These are phyloP conservation scores for Dinochytrium kinnereticum DNA, from an alignment of 371 early-diverging fungal species.

Conservation along the genomic window DNA sequence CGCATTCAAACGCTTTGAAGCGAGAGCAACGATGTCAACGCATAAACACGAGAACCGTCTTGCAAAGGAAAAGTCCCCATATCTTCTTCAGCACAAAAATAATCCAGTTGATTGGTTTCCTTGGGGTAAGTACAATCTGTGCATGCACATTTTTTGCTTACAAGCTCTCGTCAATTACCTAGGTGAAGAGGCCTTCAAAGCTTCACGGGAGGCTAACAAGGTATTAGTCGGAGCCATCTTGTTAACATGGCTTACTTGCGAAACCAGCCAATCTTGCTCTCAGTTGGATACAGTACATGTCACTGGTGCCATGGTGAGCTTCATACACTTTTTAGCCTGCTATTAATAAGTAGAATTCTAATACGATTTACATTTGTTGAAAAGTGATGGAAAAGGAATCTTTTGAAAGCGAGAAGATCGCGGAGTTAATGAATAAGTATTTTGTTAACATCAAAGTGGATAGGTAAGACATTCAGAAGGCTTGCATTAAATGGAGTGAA, in stretches of 20 bases:
- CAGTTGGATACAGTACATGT: conserved; percentile 73
- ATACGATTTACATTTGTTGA: background rate
- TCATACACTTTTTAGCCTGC: background rate
- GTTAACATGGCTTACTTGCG: background rate
- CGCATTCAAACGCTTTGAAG: background rate
- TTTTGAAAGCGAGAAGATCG: conserved; percentile 63
- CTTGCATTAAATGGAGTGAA: background rate
- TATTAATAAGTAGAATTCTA: background rate
- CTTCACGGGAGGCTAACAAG: conserved; percentile 59
- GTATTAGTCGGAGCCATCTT: background rate
- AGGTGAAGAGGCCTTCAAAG: conserved; percentile 63
- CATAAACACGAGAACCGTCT: conserved; percentile 53
- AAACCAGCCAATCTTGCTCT: conserved; percentile 60
- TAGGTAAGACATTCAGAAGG: conserved; percentile 13
- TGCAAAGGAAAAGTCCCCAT: conserved; percentile 65
- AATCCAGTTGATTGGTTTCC: conserved; percentile 73
- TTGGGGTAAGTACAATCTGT: conserved; percentile 51
- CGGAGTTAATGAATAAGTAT: conserved; percentile 63
- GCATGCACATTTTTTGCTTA: background rate
- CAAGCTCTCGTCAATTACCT: background rate
- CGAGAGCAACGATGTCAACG: background rate
- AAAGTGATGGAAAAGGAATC: conserved; percentile 75
- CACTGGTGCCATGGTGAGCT: conserved; percentile 61
- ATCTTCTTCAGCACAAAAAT: conserved; percentile 51
- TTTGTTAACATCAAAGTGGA: conserved; percentile 56